Percentiles rank a stretch among this genome's conserved stretches.
phyloP scores from a whole-genome alignment of 73 alveolate genomes.

The Diophrys sp. region DNA sequence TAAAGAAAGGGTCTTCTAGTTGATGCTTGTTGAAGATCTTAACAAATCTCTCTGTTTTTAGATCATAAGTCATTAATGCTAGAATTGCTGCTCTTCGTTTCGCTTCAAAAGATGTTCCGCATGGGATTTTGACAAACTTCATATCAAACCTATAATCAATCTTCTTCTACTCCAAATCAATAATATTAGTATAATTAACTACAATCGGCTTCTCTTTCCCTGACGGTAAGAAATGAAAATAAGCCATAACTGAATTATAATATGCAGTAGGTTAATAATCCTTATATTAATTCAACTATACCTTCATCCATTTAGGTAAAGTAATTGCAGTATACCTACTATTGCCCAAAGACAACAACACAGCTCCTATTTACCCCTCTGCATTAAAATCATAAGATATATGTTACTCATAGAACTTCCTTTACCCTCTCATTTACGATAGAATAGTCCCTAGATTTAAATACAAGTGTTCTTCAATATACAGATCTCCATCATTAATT shows the following conservation, averaged over 20 bases:
- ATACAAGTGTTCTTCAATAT: slow-evolving; percentile 18
- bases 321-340: neutral
- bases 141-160: slow-evolving; percentile 2
- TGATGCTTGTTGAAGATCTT: neutral
- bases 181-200: neutral
- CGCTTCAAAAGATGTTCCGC: slow-evolving; percentile 14
- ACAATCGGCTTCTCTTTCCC: neutral
- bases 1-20: slow-evolving; percentile 30
- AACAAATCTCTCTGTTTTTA: slow-evolving; percentile 3
- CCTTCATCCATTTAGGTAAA: neutral
- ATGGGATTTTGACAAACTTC: slow-evolving; percentile 15
- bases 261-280: neutral
- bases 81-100: slow-evolving; percentile 13
- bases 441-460: slow-evolving; percentile 4
- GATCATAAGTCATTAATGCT: slow-evolving; percentile 13
- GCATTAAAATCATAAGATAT: neutral
- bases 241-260: neutral
- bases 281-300: no score
- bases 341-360: neutral
- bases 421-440: neutral
- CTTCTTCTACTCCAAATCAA: neutral
- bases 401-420: slow-evolving; percentile 9
- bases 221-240: neutral
- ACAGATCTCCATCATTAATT: neutral
- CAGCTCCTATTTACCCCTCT: neutral